A percentile compares a stretch with the other conserved stretches of the same genome.
phyloP scores from a whole-genome alignment of 305 asterid species.

The Solanum hybrid region DNA sequence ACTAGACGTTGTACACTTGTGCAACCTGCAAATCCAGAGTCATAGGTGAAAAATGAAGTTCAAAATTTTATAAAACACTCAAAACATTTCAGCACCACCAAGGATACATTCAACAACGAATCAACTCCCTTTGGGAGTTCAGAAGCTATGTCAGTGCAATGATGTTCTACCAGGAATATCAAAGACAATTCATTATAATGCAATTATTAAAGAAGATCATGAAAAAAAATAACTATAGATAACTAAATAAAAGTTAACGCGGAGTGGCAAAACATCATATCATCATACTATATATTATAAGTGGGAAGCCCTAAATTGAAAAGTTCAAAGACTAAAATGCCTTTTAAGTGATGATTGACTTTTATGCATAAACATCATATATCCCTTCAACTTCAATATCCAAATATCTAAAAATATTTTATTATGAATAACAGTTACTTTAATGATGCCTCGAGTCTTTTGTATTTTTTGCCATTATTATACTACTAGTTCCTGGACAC shows the following conservation, averaged over 20 bases:
- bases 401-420: background rate
- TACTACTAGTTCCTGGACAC: background rate
- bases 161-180: background rate
- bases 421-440: background rate
- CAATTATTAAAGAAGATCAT: background rate
- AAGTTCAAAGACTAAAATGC: background rate
- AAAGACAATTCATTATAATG: background rate
- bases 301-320: background rate
- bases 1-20: conserved; percentile 56
- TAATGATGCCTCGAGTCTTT: background rate
- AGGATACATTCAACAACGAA: background rate
- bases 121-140: background rate
- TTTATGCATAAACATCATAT: background rate
- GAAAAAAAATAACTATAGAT: background rate
- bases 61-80: background rate
- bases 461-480: background rate
- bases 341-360: background rate
- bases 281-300: background rate
- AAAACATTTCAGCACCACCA: background rate
- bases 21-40: conserved; percentile 45
- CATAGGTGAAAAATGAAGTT: background rate
- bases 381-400: background rate
- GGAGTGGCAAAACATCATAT: background rate
- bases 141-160: background rate
- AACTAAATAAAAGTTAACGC: background rate